phyloP scores from a whole-genome alignment of 169 alveolate species.

The Besnoitia besnoiti region DNA sequence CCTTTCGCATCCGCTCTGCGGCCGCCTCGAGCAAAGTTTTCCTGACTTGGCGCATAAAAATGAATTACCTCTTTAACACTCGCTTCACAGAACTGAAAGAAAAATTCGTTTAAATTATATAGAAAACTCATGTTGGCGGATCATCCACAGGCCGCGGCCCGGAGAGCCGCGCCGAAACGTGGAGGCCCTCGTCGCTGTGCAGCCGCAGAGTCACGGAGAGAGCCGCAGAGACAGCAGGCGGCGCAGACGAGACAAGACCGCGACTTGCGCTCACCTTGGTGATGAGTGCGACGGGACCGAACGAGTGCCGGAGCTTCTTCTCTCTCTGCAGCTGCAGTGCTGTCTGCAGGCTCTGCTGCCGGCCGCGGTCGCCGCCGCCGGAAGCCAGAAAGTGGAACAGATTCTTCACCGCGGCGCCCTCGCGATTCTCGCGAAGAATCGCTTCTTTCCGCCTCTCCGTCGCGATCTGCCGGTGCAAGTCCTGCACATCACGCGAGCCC shows the following conservation, averaged over 20 bases:
- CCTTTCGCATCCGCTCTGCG: too few species aligned
- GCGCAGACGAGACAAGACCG: not conserved
- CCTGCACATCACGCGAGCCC: not conserved
- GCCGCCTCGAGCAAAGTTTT: too few species aligned
- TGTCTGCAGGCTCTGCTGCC: not conserved
- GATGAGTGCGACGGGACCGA: not conserved
- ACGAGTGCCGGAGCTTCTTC: not conserved
- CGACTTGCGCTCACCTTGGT: not conserved
- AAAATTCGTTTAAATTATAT: too few species aligned
- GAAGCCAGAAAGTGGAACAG: not conserved
- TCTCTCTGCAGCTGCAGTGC: not conserved
- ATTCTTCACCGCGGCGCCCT: not conserved
- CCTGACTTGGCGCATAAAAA: too few species aligned
- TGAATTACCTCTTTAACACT: too few species aligned
- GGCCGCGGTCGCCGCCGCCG: not conserved
- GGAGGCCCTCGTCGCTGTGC: too few species aligned
- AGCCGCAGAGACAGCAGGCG: too few species aligned
- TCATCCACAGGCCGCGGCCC: too few species aligned
- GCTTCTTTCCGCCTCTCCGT: not conserved
- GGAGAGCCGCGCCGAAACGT: too few species aligned
- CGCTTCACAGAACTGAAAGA: too few species aligned
- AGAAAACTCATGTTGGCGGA: too few species aligned
- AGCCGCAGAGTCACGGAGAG: too few species aligned
- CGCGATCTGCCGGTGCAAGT: not conserved
- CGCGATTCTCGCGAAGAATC: not conserved